A percentile compares a stretch with the other conserved stretches of the same genome.
Evolutionary conservation across 2,329 filamentous ascomycete species (phyloP).

Genomic region (Colletotrichum chlorophyti): DNA sequence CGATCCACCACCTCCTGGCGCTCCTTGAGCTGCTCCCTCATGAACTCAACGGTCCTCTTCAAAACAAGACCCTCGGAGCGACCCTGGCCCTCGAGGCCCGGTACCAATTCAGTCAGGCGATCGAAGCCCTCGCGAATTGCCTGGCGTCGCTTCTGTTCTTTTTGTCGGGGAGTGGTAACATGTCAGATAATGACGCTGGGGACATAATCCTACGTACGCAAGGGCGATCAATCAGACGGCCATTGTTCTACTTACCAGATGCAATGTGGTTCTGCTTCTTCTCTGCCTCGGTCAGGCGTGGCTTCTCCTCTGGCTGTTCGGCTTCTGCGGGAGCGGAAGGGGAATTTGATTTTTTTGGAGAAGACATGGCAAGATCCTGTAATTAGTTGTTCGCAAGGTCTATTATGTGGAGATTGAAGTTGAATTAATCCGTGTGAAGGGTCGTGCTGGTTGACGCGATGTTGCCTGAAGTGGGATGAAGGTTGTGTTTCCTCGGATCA

Average conservation of each 20-base stretch:
- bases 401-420: background rate
- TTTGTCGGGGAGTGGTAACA: no score
- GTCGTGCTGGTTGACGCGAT: background rate
- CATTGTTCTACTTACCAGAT: slow-evolving; percentile 48
- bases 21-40: slow-evolving; percentile 65
- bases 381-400: background rate
- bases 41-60: slow-evolving; percentile 71
- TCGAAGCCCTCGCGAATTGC: slow-evolving; percentile 88
- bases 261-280: slow-evolving; percentile 64
- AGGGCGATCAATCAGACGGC: no score
- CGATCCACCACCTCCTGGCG: slow-evolving; percentile 63
- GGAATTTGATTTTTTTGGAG: slow-evolving; percentile 28
- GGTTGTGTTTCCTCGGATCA: slow-evolving; percentile 22
- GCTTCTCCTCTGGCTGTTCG: slow-evolving; percentile 50
- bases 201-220: no score
- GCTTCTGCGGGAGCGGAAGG: slow-evolving; percentile 17
- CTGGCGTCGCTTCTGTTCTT: slow-evolving; percentile 53
- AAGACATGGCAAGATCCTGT: slow-evolving; percentile 25
- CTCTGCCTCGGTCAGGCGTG: slow-evolving; percentile 58
- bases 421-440: background rate
- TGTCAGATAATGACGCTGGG: no score
- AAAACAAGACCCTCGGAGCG: slow-evolving; percentile 88
- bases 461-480: background rate
- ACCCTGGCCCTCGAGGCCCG: slow-evolving; percentile 81
- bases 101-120: slow-evolving; percentile 78